Percentiles rank a stretch among this genome's conserved stretches.
Evolutionary conservation across 1,284 basidiomycete genomes (phyloP).

Genomic region (Cutaneotrichosporon cavernicola): DNA sequence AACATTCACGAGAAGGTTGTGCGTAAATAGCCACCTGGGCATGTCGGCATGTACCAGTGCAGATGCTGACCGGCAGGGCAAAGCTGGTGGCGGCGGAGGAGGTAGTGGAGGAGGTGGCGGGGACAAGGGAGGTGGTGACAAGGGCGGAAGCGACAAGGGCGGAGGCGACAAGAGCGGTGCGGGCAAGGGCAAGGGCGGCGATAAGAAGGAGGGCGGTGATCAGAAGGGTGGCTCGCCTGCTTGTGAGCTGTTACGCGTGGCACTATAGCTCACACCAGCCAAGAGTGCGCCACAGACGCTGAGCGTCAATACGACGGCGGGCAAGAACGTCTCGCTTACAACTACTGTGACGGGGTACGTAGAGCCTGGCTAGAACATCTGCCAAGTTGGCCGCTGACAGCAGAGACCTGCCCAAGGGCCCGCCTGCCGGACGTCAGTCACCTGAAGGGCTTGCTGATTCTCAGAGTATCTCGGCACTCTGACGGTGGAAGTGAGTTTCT

Average conservation of each 20-base stretch:
- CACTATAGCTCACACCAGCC: not conserved
- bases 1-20: conserved; percentile 42
- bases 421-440: conserved; percentile 9
- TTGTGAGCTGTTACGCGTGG: not conserved
- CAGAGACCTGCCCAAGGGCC: conserved; percentile 41
- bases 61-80: conserved; percentile 3
- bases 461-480: conserved; percentile 45
- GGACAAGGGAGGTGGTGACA: conserved; percentile 5
- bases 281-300: not conserved
- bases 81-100: not conserved
- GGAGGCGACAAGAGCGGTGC: conserved; percentile 8
- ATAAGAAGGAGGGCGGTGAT: not conserved
- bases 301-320: not conserved
- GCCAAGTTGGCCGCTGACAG: conserved; percentile 1
- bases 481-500: conserved; percentile 34
- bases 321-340: conserved; percentile 2
- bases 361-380: too few relatives aligned
- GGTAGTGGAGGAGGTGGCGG: too few relatives aligned
- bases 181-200: conserved; percentile 1
- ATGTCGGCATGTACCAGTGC: not conserved
- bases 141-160: not conserved
- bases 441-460: not conserved
- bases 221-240: not conserved
- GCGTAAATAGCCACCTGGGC: conserved; percentile 16
- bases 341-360: conserved; percentile 31